These are phyloP conservation scores for Penicillium robsamsonii DNA, from an alignment of 495 filamentous ascomycete species.

Conservation along the genomic window DNA sequence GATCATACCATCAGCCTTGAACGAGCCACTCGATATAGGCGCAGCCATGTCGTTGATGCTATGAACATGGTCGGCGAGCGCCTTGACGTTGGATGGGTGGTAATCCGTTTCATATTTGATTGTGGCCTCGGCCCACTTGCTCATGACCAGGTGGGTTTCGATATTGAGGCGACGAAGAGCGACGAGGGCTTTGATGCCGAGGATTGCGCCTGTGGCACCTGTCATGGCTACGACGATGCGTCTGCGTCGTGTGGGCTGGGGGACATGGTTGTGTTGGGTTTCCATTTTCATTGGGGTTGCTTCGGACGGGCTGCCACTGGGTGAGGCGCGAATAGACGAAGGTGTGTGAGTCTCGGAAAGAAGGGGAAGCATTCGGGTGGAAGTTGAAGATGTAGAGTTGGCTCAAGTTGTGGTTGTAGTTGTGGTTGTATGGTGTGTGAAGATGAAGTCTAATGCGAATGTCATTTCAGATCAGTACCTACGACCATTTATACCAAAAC, in stretches of 20 bases:
- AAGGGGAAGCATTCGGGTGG: conserved; percentile 15
- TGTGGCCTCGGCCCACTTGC: conserved; percentile 44
- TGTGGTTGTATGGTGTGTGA: too few species aligned
- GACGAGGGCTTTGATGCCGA: conserved; percentile 37
- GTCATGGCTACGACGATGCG: conserved; percentile 42
- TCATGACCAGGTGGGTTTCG: conserved; percentile 43
- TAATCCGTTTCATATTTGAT: conserved; percentile 45
- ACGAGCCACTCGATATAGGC: conserved; percentile 36
- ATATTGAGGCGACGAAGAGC: conserved; percentile 37
- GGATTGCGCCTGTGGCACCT: conserved; percentile 39
- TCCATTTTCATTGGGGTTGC: background rate
- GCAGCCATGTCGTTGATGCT: conserved; percentile 37
- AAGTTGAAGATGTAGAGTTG: too few species aligned
- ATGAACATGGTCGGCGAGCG: conserved; percentile 39
- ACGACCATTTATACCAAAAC: too few species aligned
- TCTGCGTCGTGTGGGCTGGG: background rate
- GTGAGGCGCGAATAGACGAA: conserved; percentile 17
- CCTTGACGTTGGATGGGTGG: conserved; percentile 30
- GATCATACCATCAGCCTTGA: conserved; percentile 39
- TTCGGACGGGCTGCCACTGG: conserved; percentile 12
- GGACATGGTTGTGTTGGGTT: conserved; percentile 1
- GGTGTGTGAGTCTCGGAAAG: conserved; percentile 22
- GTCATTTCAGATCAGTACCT: too few species aligned
- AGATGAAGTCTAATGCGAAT: too few species aligned
- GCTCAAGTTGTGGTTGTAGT: too few species aligned